Evolutionary conservation across 768 basidiomycete species (phyloP), one percentile per base, ranked within the genome.

Genomic region (Pisolithus marmoratus): DNA sequence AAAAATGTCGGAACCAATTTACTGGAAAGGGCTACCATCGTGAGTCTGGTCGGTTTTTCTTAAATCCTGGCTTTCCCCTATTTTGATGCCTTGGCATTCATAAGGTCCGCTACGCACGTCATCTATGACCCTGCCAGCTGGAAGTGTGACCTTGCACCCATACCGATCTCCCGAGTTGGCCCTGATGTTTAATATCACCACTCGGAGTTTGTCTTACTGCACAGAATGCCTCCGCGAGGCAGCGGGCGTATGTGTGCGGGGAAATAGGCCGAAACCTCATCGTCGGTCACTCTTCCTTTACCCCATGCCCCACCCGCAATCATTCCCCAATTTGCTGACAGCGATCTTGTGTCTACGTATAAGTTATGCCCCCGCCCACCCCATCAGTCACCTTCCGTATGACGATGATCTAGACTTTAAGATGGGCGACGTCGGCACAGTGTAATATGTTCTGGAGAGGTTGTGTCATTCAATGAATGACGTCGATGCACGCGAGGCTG

Each of bases 251-350:
- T 2, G 27, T 26, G 14, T 41, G 40, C 8, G 40, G n/a, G 40
- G 19, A 41, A 19, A 9, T 27, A 9, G 23, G 42, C 41, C 23
- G 22, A 6, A 34, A 29, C 29, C 38, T 23, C 23, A n/a, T 43
- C 12, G 29, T n/a, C 19, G 19, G n/a, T n/a, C n/a, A n/a, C n/a
- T 45, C 48, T 54, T 14, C 34, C 34, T 15, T 58, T 57, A 63
- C 62, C 57, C 58, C 58, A 53, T 60, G 58, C 52, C 58, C 54
- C 57, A 56, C 34, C 50, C 52, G 14, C 42, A 5, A 37, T 51
- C 45, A 50, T 46, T 59, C 43, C 43, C 26, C 43, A 26, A 17
- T 17, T 8, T 45, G 17, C 26, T 8, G 15, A 26, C 29, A 26
- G 12, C 17, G 43, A n/a, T 45, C 43, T 2, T 24, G 43, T 45